phyloP scores from a whole-genome alignment of 202 grass and related monocot species.

The Eragrostis tef region DNA sequence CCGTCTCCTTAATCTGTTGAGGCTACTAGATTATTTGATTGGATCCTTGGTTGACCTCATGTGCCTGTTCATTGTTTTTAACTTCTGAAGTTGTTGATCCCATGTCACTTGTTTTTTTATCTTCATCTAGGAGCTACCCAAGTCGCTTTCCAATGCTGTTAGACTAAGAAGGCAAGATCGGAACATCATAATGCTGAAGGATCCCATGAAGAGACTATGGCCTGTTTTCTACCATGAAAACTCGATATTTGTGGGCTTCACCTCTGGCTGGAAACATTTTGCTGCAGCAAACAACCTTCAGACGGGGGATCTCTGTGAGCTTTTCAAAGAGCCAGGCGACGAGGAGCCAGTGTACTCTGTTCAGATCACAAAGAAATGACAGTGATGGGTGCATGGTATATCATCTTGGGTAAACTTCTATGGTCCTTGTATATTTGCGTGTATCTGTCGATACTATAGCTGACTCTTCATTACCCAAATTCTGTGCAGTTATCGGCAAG shows the following conservation, averaged over 20 bases:
- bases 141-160: background rate
- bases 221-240: conserved; percentile 57
- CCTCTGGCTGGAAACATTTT: conserved; percentile 57
- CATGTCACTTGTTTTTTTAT: background rate
- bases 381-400: background rate
- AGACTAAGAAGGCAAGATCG: conserved; percentile 34
- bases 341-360: conserved; percentile 47
- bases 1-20: background rate
- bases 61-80: conserved; percentile 1
- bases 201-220: conserved; percentile 60
- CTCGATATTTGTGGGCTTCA: conserved; percentile 49
- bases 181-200: conserved; percentile 51
- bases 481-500: background rate
- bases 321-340: conserved; percentile 34
- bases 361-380: conserved; percentile 27
- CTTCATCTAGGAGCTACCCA: conserved; percentile 48
- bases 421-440: background rate
- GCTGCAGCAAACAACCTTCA: conserved; percentile 53
- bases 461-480: background rate
- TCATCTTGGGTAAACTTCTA: background rate
- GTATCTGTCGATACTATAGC: background rate
- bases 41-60: background rate
- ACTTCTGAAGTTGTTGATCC: background rate
- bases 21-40: conserved; percentile 17
- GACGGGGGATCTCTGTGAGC: conserved; percentile 42